phyloP scores from a whole-genome alignment of 192 early-diverging fungal genomes.

The Thamnidium elegans region DNA sequence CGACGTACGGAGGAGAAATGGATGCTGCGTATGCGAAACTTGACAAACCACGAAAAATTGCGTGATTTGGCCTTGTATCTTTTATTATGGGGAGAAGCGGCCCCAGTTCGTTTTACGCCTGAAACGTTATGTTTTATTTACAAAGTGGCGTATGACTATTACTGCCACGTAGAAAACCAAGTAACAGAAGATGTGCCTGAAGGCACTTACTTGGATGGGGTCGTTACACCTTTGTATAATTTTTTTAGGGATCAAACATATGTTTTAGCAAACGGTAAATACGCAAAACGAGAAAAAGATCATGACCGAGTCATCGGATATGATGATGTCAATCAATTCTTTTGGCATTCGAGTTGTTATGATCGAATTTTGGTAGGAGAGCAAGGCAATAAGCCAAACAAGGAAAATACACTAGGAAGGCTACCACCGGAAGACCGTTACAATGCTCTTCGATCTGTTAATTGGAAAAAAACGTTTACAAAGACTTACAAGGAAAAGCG shows the following conservation, averaged over 20 bases:
- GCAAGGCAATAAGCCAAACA: conserved; percentile 21
- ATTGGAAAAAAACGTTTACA: conserved; percentile 67
- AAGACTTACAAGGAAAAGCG: conserved; percentile 86
- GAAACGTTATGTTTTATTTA: conserved; percentile 80
- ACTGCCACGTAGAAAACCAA: conserved; percentile 42
- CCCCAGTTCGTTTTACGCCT: conserved; percentile 67
- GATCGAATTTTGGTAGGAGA: conserved; percentile 26
- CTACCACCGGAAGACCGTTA: conserved; percentile 63
- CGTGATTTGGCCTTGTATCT: conserved; percentile 74
- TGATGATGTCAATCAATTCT: conserved; percentile 82
- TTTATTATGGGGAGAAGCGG: conserved; percentile 78
- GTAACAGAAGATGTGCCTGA: conserved; percentile 51
- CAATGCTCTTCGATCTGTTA: conserved; percentile 54
- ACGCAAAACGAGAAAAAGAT: conserved; percentile 73
- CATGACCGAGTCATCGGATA: conserved; percentile 75
- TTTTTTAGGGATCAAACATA: conserved; percentile 76
- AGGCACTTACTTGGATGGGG: conserved; percentile 65
- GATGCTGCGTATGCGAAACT: conserved; percentile 64
- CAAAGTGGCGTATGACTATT: conserved; percentile 67
- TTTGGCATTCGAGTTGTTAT: conserved; percentile 66
- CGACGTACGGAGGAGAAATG: conserved; percentile 54
- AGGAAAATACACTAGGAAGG: conserved; percentile 58
- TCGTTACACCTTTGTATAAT: conserved; percentile 69
- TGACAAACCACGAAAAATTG: conserved; percentile 69
- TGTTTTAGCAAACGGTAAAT: conserved; percentile 64